phyloP scores from a whole-genome alignment of 768 basidiomycete genomes.

The Boletus rufocinnamomeus region DNA sequence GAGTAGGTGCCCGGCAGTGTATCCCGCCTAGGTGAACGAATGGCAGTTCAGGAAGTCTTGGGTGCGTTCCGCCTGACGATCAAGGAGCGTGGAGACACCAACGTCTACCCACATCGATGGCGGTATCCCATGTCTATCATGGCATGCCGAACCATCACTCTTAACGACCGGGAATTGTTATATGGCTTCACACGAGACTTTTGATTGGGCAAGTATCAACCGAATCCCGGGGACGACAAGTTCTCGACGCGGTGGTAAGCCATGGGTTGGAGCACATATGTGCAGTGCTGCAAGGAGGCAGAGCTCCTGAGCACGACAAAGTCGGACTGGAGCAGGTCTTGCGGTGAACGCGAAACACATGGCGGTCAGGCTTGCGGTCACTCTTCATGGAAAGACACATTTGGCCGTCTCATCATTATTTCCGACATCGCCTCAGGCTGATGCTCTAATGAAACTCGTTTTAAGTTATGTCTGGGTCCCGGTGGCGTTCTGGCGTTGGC shows the following conservation, averaged over 20 bases:
- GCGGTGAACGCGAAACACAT: slow-evolving; percentile 93
- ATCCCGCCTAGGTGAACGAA: slow-evolving; percentile 76
- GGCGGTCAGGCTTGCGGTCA: slow-evolving; percentile 86
- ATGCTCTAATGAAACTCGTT: background rate
- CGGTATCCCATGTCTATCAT: slow-evolving; percentile 88
- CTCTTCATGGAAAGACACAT: slow-evolving; percentile 87
- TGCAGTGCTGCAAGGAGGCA: slow-evolving; percentile 82
- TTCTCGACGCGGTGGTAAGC: slow-evolving; percentile 91
- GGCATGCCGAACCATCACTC: slow-evolving; percentile 90
- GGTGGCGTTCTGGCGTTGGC: background rate
- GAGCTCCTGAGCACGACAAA: slow-evolving; percentile 94
- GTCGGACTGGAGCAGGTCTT: slow-evolving; percentile 95
- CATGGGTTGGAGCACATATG: slow-evolving; percentile 94
- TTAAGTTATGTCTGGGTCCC: background rate
- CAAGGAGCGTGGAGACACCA: slow-evolving; percentile 90
- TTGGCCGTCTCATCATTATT: slow-evolving; percentile 80
- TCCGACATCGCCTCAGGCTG: background rate
- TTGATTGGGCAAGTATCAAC: slow-evolving; percentile 92
- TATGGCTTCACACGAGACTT: slow-evolving; percentile 93
- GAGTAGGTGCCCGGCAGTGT: slow-evolving; percentile 88
- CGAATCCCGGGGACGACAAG: slow-evolving; percentile 93
- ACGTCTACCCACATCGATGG: slow-evolving; percentile 92
- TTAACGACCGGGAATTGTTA: slow-evolving; percentile 92
- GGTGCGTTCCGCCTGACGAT: slow-evolving; percentile 92
- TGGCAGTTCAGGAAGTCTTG: slow-evolving; percentile 96